Percentiles rank a stretch among this genome's conserved stretches.
These are phyloP conservation scores for Aureobasidium musti DNA, from an alignment of 2,329 filamentous ascomycete genomes.

Conservation along the genomic window DNA sequence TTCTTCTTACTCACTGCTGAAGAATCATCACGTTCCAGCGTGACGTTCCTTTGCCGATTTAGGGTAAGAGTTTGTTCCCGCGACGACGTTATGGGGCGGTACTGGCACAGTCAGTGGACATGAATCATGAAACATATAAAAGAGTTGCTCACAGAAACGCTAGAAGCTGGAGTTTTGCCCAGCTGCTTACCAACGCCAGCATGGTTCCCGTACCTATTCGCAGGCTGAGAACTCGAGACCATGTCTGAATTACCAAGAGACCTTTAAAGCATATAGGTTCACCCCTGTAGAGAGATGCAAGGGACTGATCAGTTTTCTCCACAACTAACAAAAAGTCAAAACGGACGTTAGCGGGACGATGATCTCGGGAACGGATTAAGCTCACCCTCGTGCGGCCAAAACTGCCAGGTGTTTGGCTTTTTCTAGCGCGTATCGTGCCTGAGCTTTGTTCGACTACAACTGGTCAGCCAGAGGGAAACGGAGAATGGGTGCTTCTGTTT, in stretches of 20 bases:
- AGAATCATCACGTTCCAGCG: background rate
- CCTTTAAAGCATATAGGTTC: background rate
- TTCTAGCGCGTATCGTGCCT: slow-evolving; percentile 17
- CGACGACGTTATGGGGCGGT: slow-evolving; percentile 7
- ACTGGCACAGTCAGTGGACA: slow-evolving; percentile 2
- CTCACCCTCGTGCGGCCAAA: slow-evolving; percentile 29
- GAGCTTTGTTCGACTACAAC: slow-evolving; percentile 25
- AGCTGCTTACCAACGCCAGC: background rate
- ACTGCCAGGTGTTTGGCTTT: slow-evolving; percentile 20
- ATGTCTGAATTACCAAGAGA: slow-evolving; percentile 7
- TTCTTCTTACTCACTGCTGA: background rate
- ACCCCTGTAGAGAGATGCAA: slow-evolving; percentile 25
- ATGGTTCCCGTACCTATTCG: background rate
- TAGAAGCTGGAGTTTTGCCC: slow-evolving; percentile 4
- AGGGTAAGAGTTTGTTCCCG: background rate
- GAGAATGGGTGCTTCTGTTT: slow-evolving; percentile 1
- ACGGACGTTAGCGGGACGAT: slow-evolving; percentile 26
- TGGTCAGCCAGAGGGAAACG: background rate
- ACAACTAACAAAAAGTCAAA: slow-evolving; percentile 28
- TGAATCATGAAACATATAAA: slow-evolving; percentile 1
- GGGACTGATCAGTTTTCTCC: slow-evolving; percentile 26
- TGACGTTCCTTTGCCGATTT: background rate
- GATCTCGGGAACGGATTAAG: slow-evolving; percentile 26
- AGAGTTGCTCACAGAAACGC: slow-evolving; percentile 11
- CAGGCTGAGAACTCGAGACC: slow-evolving; percentile 13